These are phyloP conservation scores for Bryoerythrophyllum caledonicum DNA, from an alignment of 225 moss, liverwort and hornwort genomes.

Conservation along the genomic window DNA sequence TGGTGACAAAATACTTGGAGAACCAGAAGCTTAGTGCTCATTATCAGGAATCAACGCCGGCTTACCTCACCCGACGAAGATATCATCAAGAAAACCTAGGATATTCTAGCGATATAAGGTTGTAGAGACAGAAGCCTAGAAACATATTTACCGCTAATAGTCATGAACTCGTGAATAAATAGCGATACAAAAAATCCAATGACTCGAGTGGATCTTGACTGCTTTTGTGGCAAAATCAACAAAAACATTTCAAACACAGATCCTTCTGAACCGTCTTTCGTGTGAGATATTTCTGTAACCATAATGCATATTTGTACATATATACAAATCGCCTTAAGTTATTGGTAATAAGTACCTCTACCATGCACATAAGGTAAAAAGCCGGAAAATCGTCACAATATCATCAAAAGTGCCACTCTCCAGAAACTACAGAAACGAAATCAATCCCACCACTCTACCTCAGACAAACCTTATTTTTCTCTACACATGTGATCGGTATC, in stretches of 20 bases:
- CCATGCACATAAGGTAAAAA: too few relatives aligned
- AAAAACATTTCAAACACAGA: too few relatives aligned
- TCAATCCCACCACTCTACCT: neutral
- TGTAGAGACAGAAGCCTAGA: neutral
- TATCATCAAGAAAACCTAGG: conserved; percentile 13
- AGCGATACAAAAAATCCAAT: too few relatives aligned
- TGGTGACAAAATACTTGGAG: neutral
- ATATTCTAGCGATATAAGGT: neutral
- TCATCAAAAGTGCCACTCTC: neutral
- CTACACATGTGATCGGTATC: too few relatives aligned
- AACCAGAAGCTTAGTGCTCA: neutral
- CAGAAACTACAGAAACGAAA: neutral
- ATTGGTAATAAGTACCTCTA: too few relatives aligned
- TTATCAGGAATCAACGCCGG: neutral
- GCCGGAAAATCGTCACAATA: neutral
- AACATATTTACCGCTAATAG: neutral
- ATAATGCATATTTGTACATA: too few relatives aligned
- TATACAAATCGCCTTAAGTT: too few relatives aligned
- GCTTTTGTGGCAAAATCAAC: too few relatives aligned
- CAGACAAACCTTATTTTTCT: neutral
- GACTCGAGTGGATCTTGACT: too few relatives aligned
- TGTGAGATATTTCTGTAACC: too few relatives aligned
- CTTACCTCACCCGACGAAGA: conserved; percentile 42
- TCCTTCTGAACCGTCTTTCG: too few relatives aligned
- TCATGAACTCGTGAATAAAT: too few relatives aligned